phyloP scores from a whole-genome alignment of 768 basidiomycete species.

The Mycena alexandri region DNA sequence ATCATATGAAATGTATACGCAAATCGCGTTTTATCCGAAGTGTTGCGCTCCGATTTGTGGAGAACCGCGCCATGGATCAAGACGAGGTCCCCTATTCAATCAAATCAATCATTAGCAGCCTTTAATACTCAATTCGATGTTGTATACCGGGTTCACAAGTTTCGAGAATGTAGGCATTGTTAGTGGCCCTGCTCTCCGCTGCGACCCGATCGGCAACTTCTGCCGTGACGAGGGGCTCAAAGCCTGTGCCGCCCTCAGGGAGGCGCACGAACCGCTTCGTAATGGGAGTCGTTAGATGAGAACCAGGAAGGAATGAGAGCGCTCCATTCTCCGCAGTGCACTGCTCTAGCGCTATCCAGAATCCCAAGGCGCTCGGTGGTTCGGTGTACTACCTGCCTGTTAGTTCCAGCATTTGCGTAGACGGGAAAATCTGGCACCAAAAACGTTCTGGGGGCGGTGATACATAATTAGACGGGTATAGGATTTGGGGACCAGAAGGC shows the following conservation, averaged over 20 bases:
- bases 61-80: slow-evolving; percentile 94
- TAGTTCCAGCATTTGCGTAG: slow-evolving; percentile 15
- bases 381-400: slow-evolving; percentile 78
- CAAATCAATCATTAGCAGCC: neutral
- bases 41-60: slow-evolving; percentile 93
- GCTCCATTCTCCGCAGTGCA: slow-evolving; percentile 89
- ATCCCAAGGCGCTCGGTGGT: slow-evolving; percentile 92
- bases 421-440: slow-evolving; percentile 59
- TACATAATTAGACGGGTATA: slow-evolving; percentile 15
- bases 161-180: slow-evolving; percentile 73
- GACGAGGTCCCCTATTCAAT: slow-evolving; percentile 81
- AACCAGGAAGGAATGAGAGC: slow-evolving; percentile 90
- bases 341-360: slow-evolving; percentile 95
- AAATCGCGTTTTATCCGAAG: slow-evolving; percentile 81
- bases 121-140: neutral
- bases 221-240: slow-evolving; percentile 70
- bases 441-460: slow-evolving; percentile 67
- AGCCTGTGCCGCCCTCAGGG: slow-evolving; percentile 84
- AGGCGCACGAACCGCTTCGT: slow-evolving; percentile 89
- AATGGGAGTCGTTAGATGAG: slow-evolving; percentile 81
- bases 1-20: slow-evolving; percentile 99
- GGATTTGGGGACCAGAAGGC: slow-evolving; percentile 45
- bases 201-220: slow-evolving; percentile 49
- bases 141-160: slow-evolving; percentile 77
- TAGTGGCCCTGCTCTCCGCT: slow-evolving; percentile 39